Evolutionary conservation across 2,329 filamentous ascomycete species (phyloP).

Genomic region (Exserohilum rostratum): DNA sequence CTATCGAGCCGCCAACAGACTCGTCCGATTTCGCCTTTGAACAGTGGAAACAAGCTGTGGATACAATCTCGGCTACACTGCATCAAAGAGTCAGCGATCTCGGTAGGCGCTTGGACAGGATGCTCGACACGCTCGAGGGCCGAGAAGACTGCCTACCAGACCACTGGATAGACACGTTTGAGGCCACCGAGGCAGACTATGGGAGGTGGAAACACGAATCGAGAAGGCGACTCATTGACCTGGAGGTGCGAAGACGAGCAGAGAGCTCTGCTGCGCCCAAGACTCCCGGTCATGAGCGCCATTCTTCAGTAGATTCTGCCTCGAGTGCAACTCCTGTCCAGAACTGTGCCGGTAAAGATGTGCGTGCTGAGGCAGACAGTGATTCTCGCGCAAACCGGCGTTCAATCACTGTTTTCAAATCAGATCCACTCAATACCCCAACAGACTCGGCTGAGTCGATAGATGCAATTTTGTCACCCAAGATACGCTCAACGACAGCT

Average conservation of each 20-base stretch:
- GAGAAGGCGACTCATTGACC: conserved; percentile 73
- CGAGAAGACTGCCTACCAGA: conserved; percentile 83
- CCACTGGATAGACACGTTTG: conserved; percentile 85
- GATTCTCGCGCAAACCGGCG: neutral
- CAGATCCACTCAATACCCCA: neutral
- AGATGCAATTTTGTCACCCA: neutral
- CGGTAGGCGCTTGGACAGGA: conserved; percentile 77
- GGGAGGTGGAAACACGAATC: conserved; percentile 80
- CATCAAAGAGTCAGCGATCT: conserved; percentile 72
- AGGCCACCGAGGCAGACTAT: conserved; percentile 77
- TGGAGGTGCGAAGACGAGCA: conserved; percentile 55
- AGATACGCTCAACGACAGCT: neutral
- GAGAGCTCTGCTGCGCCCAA: conserved; percentile 3
- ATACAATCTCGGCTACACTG: conserved; percentile 65
- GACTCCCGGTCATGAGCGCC: neutral
- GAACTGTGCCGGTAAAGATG: neutral
- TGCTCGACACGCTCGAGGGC: conserved; percentile 87
- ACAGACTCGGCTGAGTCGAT: conserved; percentile 5
- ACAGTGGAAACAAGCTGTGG: conserved; percentile 50
- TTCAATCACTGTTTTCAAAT: neutral
- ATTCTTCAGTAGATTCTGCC: neutral
- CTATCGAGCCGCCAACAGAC: conserved; percentile 55
- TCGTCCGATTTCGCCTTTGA: conserved; percentile 40
- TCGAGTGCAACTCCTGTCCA: neutral
- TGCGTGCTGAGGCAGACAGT: neutral